Evolutionary conservation across 192 early-diverging fungal genomes (phyloP).

Genomic region (Oehlia diaphana): DNA sequence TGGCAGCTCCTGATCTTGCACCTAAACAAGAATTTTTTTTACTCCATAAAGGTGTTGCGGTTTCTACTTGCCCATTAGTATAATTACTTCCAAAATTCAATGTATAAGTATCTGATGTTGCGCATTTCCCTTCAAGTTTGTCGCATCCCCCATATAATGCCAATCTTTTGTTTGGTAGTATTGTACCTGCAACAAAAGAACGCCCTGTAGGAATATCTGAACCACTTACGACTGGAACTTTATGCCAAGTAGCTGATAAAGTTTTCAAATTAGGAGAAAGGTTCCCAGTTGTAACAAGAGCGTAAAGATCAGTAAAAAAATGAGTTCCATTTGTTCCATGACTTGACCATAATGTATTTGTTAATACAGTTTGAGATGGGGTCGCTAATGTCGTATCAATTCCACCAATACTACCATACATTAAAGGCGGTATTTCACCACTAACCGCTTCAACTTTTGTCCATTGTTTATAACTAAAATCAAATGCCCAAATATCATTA

Average conservation of each 20-base stretch:
- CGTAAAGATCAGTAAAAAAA: constrained; percentile 5
- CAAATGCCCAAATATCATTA: constrained; percentile 25
- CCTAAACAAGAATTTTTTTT: neutral
- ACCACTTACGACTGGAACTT: neutral
- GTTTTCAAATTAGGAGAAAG: neutral
- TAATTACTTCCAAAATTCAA: neutral
- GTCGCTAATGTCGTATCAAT: neutral
- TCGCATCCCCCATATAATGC: constrained; percentile 19
- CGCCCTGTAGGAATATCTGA: neutral
- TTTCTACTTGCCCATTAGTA: neutral
- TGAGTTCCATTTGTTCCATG: constrained; percentile 12
- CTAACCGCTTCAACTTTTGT: neutral
- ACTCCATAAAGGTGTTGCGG: neutral
- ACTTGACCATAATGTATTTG: constrained; percentile 12
- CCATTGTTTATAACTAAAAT: constrained; percentile 14
- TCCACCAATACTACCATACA: constrained; percentile 19
- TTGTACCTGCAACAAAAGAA: neutral
- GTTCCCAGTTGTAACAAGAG: neutral
- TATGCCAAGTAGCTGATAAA: neutral
- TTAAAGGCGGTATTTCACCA: neutral
- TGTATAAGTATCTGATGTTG: neutral
- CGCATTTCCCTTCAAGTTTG: neutral
- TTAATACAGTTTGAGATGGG: neutral
- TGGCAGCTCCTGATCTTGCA: constrained; percentile 5
- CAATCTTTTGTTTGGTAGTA: neutral